These are phyloP conservation scores for Rhizopogon roseolus DNA, from an alignment of 768 basidiomycete genomes.

Conservation along the genomic window DNA sequence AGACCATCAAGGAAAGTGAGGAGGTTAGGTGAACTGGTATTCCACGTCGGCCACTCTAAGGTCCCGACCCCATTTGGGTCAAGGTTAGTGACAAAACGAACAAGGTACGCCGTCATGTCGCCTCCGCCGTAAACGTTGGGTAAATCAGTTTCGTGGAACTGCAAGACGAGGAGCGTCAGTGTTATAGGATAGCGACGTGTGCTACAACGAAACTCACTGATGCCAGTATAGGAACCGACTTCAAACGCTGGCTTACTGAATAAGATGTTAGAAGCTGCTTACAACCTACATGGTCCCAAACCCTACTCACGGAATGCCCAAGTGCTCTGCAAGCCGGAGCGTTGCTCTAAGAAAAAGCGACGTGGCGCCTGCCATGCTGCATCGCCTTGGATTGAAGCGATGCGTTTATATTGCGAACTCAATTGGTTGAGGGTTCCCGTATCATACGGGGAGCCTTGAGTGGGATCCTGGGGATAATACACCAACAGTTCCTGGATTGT, in stretches of 20 bases:
- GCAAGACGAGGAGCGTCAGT: background rate
- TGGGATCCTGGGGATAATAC: constrained; percentile 34
- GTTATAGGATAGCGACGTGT: background rate
- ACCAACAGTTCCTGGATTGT: constrained; percentile 22
- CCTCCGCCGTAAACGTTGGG: background rate
- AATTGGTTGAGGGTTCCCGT: constrained; percentile 40
- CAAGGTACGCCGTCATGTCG: constrained; percentile 12
- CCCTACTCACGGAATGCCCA: constrained; percentile 14
- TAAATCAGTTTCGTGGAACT: constrained; percentile 4
- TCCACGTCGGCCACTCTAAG: constrained; percentile 19
- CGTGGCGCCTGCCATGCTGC: constrained; percentile 45
- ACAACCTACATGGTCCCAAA: background rate
- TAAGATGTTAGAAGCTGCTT: background rate
- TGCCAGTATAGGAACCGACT: background rate
- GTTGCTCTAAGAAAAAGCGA: constrained; percentile 37
- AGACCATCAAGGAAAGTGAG: constrained; percentile 18
- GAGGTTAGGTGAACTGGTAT: constrained; percentile 5
- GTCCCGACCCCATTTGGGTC: constrained; percentile 15
- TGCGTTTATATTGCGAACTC: constrained; percentile 45
- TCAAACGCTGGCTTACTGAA: constrained; percentile 1
- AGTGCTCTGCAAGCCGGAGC: constrained; percentile 32
- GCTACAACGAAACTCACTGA: background rate
- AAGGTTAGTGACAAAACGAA: constrained; percentile 19
- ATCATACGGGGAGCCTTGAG: constrained; percentile 48
- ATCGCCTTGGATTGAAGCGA: constrained; percentile 49